Evolutionary conservation across 1,139 yeast genomes (phyloP).

Genomic region (Sugiyamaella pinicola): DNA sequence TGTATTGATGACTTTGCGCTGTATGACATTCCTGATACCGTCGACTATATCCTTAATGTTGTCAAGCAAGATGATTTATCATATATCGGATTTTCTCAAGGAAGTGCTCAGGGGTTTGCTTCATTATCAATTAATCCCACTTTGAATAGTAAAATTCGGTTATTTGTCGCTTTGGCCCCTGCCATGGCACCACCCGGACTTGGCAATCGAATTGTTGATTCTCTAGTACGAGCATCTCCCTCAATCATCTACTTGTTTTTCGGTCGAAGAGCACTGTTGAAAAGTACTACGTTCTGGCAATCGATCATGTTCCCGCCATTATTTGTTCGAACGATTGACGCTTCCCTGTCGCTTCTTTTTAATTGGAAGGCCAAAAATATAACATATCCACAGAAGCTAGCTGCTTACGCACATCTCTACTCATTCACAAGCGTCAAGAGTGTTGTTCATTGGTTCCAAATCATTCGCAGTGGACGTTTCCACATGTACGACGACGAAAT

Average conservation of each 20-base stretch:
- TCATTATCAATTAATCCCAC: slow-evolving; percentile 69
- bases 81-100: slow-evolving; percentile 88
- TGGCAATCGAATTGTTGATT: slow-evolving; percentile 72
- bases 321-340: slow-evolving; percentile 71
- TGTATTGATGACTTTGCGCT: slow-evolving; percentile 84
- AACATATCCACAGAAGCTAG: slow-evolving; percentile 66
- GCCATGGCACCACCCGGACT: slow-evolving; percentile 93
- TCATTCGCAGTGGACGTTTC: slow-evolving; percentile 73
- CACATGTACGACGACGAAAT: slow-evolving; percentile 81
- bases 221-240: slow-evolving; percentile 79
- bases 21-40: slow-evolving; percentile 76
- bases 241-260: slow-evolving; percentile 70
- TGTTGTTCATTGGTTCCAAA: slow-evolving; percentile 97
- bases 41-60: slow-evolving; percentile 59
- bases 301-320: slow-evolving; percentile 80
- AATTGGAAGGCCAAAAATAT: slow-evolving; percentile 79
- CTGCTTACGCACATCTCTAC: slow-evolving; percentile 80
- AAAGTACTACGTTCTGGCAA: slow-evolving; percentile 83
- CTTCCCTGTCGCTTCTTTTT: slow-evolving; percentile 65
- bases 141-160: slow-evolving; percentile 66
- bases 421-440: slow-evolving; percentile 90
- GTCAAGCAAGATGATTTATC: slow-evolving; percentile 51
- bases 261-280: slow-evolving; percentile 71
- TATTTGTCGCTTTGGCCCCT: slow-evolving; percentile 83
- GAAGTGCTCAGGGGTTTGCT: slow-evolving; percentile 90